These are phyloP conservation scores for Hymenoscyphus linearis DNA, from an alignment of 2,329 filamentous ascomycete species.

Conservation along the genomic window DNA sequence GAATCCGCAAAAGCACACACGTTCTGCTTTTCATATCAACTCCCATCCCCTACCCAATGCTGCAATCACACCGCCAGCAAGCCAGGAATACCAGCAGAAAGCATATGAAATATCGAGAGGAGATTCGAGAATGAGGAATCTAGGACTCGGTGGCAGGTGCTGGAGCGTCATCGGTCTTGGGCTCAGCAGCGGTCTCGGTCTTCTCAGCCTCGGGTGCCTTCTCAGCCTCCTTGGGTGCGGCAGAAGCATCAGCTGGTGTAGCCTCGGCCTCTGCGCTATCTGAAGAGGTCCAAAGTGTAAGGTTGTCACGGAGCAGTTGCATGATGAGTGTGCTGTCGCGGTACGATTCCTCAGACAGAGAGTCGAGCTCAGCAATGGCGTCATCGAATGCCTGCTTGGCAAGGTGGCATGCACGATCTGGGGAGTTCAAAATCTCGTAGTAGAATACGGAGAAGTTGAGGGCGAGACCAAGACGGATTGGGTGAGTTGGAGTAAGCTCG, in stretches of 20 bases:
- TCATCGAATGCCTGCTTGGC: constrained; percentile 99
- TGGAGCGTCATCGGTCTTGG: constrained; percentile 31
- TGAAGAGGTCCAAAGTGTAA: constrained; percentile 96
- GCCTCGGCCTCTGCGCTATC: constrained; percentile 75
- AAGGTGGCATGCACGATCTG: constrained; percentile 94
- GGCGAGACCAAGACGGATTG: constrained; percentile 93
- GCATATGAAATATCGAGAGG: constrained; percentile 36
- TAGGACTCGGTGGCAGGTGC: constrained; percentile 49
- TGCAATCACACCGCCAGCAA: constrained; percentile 32
- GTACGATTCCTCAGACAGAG: constrained; percentile 95
- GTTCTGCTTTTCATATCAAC: constrained; percentile 35
- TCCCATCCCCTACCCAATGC: constrained; percentile 32
- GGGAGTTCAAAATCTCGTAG: constrained; percentile 98
- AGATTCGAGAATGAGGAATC: constrained; percentile 35
- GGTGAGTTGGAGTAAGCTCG: constrained; percentile 94
- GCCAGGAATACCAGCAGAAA: constrained; percentile 30
- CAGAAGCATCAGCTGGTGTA: constrained; percentile 39
- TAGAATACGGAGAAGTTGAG: constrained; percentile 99
- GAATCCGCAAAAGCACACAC: constrained; percentile 30
- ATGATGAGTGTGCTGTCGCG: constrained; percentile 98
- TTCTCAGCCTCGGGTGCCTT: constrained; percentile 38
- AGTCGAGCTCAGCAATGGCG: constrained; percentile 95
- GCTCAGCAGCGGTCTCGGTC: constrained; percentile 26
- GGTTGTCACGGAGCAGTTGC: constrained; percentile 97
- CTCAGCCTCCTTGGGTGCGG: constrained; percentile 56